Conservation (phyloP, 768 basidiomycete genomes). For the Coprinopsis cinerea region DNA sequence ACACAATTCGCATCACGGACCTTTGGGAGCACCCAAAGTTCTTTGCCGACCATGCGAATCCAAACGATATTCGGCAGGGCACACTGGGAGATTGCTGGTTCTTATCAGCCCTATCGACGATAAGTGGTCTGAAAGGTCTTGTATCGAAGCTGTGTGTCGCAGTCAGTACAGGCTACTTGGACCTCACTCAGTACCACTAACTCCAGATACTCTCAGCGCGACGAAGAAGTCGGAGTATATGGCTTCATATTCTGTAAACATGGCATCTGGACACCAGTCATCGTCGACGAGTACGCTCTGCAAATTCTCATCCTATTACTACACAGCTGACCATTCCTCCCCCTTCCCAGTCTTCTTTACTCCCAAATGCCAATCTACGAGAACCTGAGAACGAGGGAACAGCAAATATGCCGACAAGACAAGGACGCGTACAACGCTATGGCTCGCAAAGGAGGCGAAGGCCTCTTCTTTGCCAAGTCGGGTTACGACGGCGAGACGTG, state of each 20-base stretch:
- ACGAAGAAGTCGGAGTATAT: conserved; percentile 41
- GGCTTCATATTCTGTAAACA: conserved; percentile 42
- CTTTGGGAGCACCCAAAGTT: conserved; percentile 28
- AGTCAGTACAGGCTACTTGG: conserved; percentile 13
- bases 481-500: conserved; percentile 36
- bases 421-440: conserved; percentile 31
- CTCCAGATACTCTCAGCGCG: conserved; percentile 20
- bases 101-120: conserved; percentile 41
- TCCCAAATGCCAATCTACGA: too few relatives aligned
- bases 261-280: conserved; percentile 20
- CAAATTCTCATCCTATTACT: background rate
- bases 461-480: conserved; percentile 35
- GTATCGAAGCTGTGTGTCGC: conserved; percentile 45
- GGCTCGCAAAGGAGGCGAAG: conserved; percentile 31
- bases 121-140: conserved; percentile 33
- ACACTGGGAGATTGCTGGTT: conserved; percentile 50
- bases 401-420: conserved; percentile 37
- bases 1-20: too few relatives aligned
- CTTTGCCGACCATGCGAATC: conserved; percentile 12
- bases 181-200: background rate
- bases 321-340: background rate
- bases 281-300: conserved; percentile 36
- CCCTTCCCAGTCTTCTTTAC: conserved; percentile 32
- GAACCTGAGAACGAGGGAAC: conserved; percentile 40
- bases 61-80: conserved; percentile 46